These are phyloP conservation scores for Avena sativa DNA, from an alignment of 176 grass and related monocot genomes.

Conservation along the genomic window DNA sequence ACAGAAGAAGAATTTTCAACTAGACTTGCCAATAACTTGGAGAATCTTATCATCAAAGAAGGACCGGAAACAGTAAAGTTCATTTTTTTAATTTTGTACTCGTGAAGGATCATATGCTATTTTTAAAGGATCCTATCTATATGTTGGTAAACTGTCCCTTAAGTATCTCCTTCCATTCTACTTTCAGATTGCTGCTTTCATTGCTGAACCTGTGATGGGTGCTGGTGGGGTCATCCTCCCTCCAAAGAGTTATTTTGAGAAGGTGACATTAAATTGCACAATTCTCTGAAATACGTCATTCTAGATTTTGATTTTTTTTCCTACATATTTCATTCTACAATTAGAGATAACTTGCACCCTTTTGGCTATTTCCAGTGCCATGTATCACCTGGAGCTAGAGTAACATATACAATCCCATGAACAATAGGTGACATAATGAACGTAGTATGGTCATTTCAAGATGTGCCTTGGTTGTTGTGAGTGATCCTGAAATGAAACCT, in stretches of 20 bases:
- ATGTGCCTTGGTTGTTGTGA: no score
- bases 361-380: no score
- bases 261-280: constrained; percentile 47
- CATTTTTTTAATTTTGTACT: neutral
- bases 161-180: neutral
- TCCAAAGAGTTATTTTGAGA: constrained; percentile 92
- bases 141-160: neutral
- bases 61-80: constrained; percentile 88
- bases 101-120: neutral
- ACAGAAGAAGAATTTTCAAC: constrained; percentile 94
- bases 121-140: neutral
- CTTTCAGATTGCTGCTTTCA: constrained; percentile 94
- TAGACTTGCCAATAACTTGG: constrained; percentile 85
- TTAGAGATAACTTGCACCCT: no score
- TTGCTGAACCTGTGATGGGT: constrained; percentile 97
- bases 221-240: constrained; percentile 94
- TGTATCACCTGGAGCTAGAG: no score
- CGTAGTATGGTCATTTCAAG: no score
- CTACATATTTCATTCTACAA: no score
- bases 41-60: constrained; percentile 97
- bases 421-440: no score
- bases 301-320: no score
- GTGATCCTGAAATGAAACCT: no score
- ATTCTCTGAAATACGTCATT: no score
- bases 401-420: no score